Evolutionary conservation across 345 rosid genomes (phyloP), one percentile per base, ranked within the genome.

Genomic region (Toxicodendron radicans): DNA sequence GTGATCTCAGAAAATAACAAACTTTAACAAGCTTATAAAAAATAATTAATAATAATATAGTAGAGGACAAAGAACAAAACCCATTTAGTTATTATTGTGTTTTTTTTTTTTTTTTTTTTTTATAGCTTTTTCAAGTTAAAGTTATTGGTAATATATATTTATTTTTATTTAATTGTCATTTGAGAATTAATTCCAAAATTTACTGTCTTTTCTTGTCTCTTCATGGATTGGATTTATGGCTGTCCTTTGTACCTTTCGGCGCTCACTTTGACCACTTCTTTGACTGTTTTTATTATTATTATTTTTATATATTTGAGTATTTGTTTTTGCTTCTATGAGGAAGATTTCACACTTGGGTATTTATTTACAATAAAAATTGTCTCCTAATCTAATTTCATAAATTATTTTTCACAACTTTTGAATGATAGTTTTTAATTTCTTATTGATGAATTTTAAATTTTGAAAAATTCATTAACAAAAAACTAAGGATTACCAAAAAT

Each of bases 191-290:
- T 73, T 66, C 56, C 72, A 73, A 79, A 79, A 38, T 51, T 35
- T 49, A 7, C 13, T 27, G 79, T 76, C 83, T 73, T 79, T 80
- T 78, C 72, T 72, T 76, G 85, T 78, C 80, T 60, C 80, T 76
- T 62, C 46, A 30, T 57, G 60, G 35, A 62, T 64, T 52, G 21
- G 67, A 80, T 75, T n/a, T n/a, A 73, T 76, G 68, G 10, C 53
- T 64, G 75, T 58, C 53, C 68, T 66, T 24, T 62, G 79, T 35
- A 75, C 80, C 89, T 86, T 86, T 86, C 87, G 87, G 89, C 89
- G 89, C 84, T 71, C 71, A 59, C 69, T 75, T 79, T 81, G 82
- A 79, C 86, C 75, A 24, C 23, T 27, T 12, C 64, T 80, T 83
- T 83, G 82, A 83, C 86, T 63, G 23, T 18, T 52, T n/a, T 61